Conservation (phyloP, 306 rosid genomes). For the Dalbergia oliveri region DNA sequence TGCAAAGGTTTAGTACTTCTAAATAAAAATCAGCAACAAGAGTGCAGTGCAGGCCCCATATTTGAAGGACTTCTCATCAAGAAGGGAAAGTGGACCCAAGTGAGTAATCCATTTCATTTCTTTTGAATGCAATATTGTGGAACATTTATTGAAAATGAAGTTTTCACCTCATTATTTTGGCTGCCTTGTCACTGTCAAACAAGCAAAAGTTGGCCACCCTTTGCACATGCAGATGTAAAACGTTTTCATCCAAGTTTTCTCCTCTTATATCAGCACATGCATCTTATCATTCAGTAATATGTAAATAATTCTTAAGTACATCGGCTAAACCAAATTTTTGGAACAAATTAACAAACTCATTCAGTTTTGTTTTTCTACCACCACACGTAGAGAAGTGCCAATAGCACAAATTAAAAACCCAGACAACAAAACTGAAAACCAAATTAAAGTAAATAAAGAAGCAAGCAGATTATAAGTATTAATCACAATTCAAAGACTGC, state of each 20-base stretch:
- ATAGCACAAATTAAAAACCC: constrained; percentile 3
- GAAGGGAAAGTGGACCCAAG: constrained; percentile 57
- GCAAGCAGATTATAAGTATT: background rate
- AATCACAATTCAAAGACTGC: background rate
- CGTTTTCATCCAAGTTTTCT: constrained; percentile 39
- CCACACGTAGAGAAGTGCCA: background rate
- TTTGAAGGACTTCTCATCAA: constrained; percentile 61
- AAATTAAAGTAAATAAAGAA: background rate
- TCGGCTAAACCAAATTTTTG: background rate
- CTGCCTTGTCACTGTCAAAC: constrained; percentile 54
- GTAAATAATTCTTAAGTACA: background rate
- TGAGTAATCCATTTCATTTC: constrained; percentile 61
- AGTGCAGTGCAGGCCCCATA: constrained; percentile 57
- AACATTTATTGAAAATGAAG: constrained; percentile 52
- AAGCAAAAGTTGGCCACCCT: constrained; percentile 59
- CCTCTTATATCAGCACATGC: constrained; percentile 38
- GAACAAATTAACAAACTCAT: background rate
- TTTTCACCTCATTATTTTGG: constrained; percentile 58
- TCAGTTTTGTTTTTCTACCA: background rate
- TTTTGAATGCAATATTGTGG: constrained; percentile 60
- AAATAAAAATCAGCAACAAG: constrained; percentile 53
- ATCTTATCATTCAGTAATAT: constrained; percentile 56
- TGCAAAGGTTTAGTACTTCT: background rate
- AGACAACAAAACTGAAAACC: background rate
- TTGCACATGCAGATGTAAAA: constrained; percentile 54